Evolutionary conservation across 176 grass and related monocot genomes (phyloP).

Genomic region (Sorghum bicolor): Sorghum_bicolor_NCBIv3 NC_012871.2:63466001-63466500

Average conservation of each 20-base stretch:
- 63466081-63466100: background rate
- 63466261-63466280: background rate
- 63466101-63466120: background rate
- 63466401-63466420: conserved; percentile 82
- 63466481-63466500: conserved; percentile 77
- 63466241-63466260: background rate
- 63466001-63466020: conserved; percentile 88
- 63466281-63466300: background rate
- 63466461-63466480: conserved; percentile 95
- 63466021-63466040: conserved; percentile 81
- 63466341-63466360: conserved; percentile 46
- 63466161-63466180: background rate
- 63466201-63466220: background rate
- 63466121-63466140: background rate
- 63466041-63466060: conserved; percentile 70
- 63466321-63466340: background rate
- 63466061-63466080: background rate
- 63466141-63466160: background rate
- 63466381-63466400: conserved; percentile 64
- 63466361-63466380: conserved; percentile 97
- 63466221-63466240: background rate
- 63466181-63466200: background rate
- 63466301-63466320: background rate
- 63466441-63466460: conserved; percentile 75
- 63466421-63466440: conserved; percentile 85